phyloP scores from a whole-genome alignment of 768 basidiomycete genomes.

The Lactarius akahatsu region DNA sequence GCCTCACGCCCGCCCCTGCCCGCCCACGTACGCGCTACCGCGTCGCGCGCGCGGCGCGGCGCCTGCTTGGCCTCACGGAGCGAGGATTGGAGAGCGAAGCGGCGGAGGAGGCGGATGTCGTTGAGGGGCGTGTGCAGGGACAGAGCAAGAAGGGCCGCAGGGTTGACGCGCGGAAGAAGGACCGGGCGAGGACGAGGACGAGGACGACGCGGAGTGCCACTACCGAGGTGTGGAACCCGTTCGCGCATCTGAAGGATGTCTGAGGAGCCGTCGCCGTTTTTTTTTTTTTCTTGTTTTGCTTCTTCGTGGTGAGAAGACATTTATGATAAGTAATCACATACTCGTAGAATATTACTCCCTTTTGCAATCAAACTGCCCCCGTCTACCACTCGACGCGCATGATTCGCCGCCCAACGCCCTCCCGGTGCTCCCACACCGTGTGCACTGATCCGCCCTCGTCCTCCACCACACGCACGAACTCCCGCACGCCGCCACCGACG shows the following conservation, averaged over 20 bases:
- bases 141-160: constrained; percentile 16
- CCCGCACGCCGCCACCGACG: constrained; percentile 83
- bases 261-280: not conserved
- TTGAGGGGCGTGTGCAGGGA: constrained; percentile 16
- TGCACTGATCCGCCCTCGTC: constrained; percentile 43
- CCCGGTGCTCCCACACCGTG: constrained; percentile 61
- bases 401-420: constrained; percentile 74
- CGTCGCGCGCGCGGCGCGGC: constrained; percentile 32
- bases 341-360: not conserved
- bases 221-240: constrained; percentile 19
- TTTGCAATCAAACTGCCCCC: not conserved
- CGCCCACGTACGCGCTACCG: constrained; percentile 33
- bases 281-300: not conserved
- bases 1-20: constrained; percentile 31
- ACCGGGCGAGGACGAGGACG: not conserved
- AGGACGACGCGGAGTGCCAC: not conserved
- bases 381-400: constrained; percentile 57
- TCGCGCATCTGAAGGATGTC: constrained; percentile 14
- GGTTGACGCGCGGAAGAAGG: constrained; percentile 13
- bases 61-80: constrained; percentile 33
- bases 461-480: constrained; percentile 60
- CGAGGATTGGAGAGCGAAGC: constrained; percentile 32
- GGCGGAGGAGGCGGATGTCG: constrained; percentile 30
- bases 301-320: not conserved
- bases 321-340: not conserved